Percentiles rank a stretch among this genome's conserved stretches.
phyloP scores from a whole-genome alignment of 2,329 filamentous ascomycete genomes.

The Penicillium frequentans region DNA sequence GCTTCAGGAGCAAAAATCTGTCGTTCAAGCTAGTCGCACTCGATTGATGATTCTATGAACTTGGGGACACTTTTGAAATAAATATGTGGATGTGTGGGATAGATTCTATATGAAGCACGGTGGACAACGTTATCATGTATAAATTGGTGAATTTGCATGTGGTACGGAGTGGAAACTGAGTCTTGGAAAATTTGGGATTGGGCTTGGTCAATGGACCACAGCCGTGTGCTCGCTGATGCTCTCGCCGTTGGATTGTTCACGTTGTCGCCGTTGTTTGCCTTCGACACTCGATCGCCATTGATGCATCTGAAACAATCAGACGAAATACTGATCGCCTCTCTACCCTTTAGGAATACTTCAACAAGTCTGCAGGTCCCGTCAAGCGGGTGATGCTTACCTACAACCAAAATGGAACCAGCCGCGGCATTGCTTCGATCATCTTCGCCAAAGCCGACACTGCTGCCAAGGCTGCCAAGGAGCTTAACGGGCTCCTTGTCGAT shows the following conservation, averaged over 20 bases:
- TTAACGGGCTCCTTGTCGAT: slow-evolving; percentile 90
- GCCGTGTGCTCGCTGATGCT: slow-evolving; percentile 63
- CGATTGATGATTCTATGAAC: slow-evolving; percentile 7
- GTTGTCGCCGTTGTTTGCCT: slow-evolving; percentile 26
- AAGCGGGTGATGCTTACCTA: slow-evolving; percentile 91
- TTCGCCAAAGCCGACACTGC: slow-evolving; percentile 82
- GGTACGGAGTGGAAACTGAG: not conserved
- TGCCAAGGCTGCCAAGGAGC: slow-evolving; percentile 75
- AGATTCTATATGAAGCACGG: not conserved
- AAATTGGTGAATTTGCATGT: not conserved
- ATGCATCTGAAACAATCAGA: slow-evolving; percentile 23
- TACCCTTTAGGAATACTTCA: slow-evolving; percentile 89
- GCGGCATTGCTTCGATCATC: slow-evolving; percentile 85
- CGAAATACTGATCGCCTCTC: slow-evolving; percentile 48
- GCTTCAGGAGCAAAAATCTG: not conserved
- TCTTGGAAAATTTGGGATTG: not conserved
- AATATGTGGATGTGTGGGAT: slow-evolving; percentile 7
- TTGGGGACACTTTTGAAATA: slow-evolving; percentile 2
- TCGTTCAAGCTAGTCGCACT: slow-evolving; percentile 13
- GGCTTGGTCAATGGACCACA: slow-evolving; percentile 33
- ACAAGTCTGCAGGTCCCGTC: slow-evolving; percentile 80
- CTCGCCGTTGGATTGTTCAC: slow-evolving; percentile 28
- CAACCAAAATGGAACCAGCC: slow-evolving; percentile 86
- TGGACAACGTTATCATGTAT: not conserved
- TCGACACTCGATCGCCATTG: slow-evolving; percentile 25